Evolutionary conservation across 1,284 basidiomycete species (phyloP), one percentile per base, ranked within the genome.

Genomic region (Trametes versicolor): DNA sequence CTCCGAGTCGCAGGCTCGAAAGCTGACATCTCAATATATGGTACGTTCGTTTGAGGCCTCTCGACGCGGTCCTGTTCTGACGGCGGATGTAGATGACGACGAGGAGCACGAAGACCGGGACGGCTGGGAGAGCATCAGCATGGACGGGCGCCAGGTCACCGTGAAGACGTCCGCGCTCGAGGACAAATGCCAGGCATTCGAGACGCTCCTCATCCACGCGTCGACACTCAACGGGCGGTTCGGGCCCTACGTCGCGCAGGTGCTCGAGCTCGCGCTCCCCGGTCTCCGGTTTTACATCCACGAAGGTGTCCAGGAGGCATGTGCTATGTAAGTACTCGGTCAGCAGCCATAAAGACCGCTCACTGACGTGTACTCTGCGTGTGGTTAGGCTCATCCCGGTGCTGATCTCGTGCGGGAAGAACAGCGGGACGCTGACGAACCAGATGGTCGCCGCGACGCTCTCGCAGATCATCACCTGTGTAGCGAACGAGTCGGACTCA

Each of bases 141-240:
- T 94, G 81, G 91, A 93, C 58, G 92, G 92, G 0, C 88, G 88
- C 58, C 85, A 87, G 17, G 82, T 93, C n/a, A 90, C 89, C 1
- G 91, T 94, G 65, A 85, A 88, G 62, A 95, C 93, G 1, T 89
- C 91, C 0, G 88, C 88, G 3, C 88, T 95, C 68, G 93, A 94
- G 71, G 94, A 96, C 71, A 95, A 96, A 75, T 92, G 93, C 62
- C 90, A 93, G 71, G 93, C 94, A 2, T 94, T 95, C 70, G 91
- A 94, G 70, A 94, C 92, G 39, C 82, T 96, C 17, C 87, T 94
- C 5, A 90, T 93, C 21, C 93, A 95, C 72, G 91, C 88, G 66
- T 89, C 87, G 43, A 89, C 91, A 9, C 83, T 95, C 9, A 85
- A 86, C 0, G 81, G 83, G 1, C 82, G 83, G 2, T 94, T 94